phyloP scores from a whole-genome alignment of 345 rosid genomes.

The Populus davidiana region DNA sequence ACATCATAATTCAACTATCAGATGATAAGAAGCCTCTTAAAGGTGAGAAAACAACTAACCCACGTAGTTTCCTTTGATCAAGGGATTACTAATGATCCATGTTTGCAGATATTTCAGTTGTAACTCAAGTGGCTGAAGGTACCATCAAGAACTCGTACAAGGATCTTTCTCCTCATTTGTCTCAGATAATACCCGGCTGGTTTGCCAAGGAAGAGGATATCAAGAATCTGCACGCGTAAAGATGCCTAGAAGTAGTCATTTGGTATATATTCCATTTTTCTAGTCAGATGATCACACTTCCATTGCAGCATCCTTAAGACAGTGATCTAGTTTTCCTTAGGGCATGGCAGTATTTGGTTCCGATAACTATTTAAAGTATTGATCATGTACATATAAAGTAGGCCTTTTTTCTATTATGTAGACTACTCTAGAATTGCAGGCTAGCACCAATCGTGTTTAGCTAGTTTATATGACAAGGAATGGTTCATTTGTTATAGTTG shows the following conservation, averaged over 20 bases:
- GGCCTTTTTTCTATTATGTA: background rate
- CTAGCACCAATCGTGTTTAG: background rate
- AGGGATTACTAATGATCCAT: background rate
- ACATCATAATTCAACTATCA: slow-evolving; percentile 46
- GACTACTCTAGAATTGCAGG: background rate
- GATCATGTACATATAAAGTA: slow-evolving; percentile 10
- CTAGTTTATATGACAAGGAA: background rate
- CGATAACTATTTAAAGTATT: background rate
- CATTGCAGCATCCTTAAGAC: background rate
- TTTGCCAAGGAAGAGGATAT: slow-evolving; percentile 48
- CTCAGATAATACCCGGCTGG: slow-evolving; percentile 43
- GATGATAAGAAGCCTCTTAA: slow-evolving; percentile 44
- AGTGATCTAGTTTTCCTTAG: background rate
- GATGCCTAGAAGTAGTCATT: background rate
- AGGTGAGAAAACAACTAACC: slow-evolving; percentile 30
- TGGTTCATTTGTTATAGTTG: too few relatives aligned
- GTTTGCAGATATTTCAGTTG: slow-evolving; percentile 45
- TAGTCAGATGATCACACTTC: too few relatives aligned
- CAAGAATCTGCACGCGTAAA: slow-evolving; percentile 28
- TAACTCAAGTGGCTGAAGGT: slow-evolving; percentile 50
- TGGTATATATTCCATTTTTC: too few relatives aligned
- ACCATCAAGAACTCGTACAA: slow-evolving; percentile 48
- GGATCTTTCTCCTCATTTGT: slow-evolving; percentile 44
- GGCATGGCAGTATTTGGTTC: background rate
- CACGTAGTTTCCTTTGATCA: background rate